Evolutionary conservation across 306 rosid species (phyloP).

Genomic region (Vigna trinervia): DNA sequence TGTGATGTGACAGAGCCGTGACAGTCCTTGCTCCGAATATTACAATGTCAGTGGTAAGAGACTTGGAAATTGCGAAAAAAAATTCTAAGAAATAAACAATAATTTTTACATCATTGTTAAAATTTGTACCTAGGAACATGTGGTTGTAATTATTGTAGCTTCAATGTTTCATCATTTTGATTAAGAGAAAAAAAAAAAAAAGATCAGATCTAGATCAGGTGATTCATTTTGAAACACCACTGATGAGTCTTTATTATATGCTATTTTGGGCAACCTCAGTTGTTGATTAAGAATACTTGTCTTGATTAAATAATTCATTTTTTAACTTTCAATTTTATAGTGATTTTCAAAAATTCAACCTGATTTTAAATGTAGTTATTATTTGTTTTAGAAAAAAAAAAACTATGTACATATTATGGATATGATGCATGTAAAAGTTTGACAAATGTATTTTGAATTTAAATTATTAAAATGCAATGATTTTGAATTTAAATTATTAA

Average conservation of each 20-base stretch:
- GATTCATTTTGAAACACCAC: background rate
- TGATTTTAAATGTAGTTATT: background rate
- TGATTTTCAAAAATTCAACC: background rate
- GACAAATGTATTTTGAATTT: background rate
- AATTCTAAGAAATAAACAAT: background rate
- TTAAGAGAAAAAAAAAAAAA: background rate
- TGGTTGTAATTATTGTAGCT: constrained; percentile 6
- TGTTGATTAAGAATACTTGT: background rate
- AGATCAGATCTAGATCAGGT: constrained; percentile 3
- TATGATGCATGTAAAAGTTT: background rate
- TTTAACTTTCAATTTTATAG: background rate
- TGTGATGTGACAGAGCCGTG: constrained; percentile 59
- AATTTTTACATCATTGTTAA: constrained; percentile 22
- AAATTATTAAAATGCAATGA: background rate
- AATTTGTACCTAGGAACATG: background rate
- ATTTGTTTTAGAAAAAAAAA: background rate
- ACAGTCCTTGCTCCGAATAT: constrained; percentile 55
- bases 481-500: background rate
- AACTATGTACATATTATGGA: background rate
- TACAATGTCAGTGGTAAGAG: constrained; percentile 52
- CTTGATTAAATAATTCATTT: no score
- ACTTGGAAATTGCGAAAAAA: constrained; percentile 38
- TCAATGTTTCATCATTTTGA: background rate
- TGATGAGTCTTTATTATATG: background rate
- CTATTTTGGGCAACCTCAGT: background rate